Evolutionary conservation across 1,139 yeast species (phyloP).

Genomic region (Pichia sp.): DNA sequence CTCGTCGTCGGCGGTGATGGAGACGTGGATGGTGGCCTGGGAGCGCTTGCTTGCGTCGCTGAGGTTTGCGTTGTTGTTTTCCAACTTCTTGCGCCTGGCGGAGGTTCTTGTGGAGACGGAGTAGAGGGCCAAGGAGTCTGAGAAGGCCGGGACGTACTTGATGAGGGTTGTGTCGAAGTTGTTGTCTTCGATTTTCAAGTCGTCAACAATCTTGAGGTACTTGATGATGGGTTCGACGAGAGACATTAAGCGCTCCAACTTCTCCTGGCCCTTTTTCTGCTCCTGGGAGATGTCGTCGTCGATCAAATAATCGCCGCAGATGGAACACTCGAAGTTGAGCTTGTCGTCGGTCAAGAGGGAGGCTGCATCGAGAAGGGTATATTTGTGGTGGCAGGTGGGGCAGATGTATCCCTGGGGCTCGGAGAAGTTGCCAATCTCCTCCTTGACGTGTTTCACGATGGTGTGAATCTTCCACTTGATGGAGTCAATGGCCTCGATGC

Average conservation of each 20-base stretch:
- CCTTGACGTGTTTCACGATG: conserved; percentile 71
- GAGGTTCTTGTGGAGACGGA: conserved; percentile 41
- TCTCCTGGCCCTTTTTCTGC: conserved; percentile 76
- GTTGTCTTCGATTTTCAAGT: conserved; percentile 78
- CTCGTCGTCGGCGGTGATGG: conserved; percentile 88
- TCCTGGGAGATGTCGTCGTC: conserved; percentile 90
- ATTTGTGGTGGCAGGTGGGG: conserved; percentile 76
- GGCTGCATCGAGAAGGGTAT: conserved; percentile 83
- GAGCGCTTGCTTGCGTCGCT: conserved; percentile 38
- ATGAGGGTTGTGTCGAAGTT: conserved; percentile 77
- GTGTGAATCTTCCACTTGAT: conserved; percentile 95
- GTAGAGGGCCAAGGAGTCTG: conserved; percentile 59
- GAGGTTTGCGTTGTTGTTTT: conserved; percentile 18
- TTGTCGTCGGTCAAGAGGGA: conserved; percentile 74
- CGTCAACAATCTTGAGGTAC: conserved; percentile 81
- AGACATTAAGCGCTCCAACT: conserved; percentile 76
- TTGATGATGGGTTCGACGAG: conserved; percentile 87
- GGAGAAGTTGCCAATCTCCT: conserved; percentile 74
- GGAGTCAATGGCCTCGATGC: conserved; percentile 91
- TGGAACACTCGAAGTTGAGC: conserved; percentile 77
- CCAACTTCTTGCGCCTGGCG: conserved; percentile 29
- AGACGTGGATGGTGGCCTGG: conserved; percentile 79
- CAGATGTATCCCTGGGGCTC: conserved; percentile 95
- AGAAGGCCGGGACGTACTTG: conserved; percentile 78
- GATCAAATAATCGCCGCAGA: conserved; percentile 66